These are phyloP conservation scores for Gossypium mustelinum DNA, from an alignment of 345 rosid genomes.

Conservation along the genomic window DNA sequence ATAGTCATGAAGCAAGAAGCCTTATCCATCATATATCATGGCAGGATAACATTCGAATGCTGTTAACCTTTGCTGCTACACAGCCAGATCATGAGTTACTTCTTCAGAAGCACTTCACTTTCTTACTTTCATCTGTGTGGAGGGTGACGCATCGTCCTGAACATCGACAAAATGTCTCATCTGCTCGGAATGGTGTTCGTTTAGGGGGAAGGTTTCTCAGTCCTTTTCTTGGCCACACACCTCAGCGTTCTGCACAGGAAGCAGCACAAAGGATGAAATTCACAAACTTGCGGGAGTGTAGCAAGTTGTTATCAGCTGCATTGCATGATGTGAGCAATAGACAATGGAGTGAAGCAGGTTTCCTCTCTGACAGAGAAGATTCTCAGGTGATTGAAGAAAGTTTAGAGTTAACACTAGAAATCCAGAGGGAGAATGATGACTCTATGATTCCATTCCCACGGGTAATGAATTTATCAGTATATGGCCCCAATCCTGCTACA, in stretches of 20 bases:
- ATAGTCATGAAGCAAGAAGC: neutral
- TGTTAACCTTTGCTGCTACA: constrained; percentile 66
- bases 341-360: constrained; percentile 31
- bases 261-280: constrained; percentile 47
- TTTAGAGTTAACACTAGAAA: constrained; percentile 70
- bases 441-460: constrained; percentile 46
- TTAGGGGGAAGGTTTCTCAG: constrained; percentile 43
- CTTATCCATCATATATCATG: constrained; percentile 26
- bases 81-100: constrained; percentile 84
- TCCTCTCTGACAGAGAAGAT: constrained; percentile 41
- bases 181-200: constrained; percentile 45
- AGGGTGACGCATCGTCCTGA: constrained; percentile 36
- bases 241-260: constrained; percentile 34
- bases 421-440: constrained; percentile 46
- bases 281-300: constrained; percentile 43
- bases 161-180: constrained; percentile 24
- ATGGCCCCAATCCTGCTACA: constrained; percentile 33
- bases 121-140: constrained; percentile 83
- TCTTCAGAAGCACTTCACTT: constrained; percentile 86
- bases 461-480: constrained; percentile 50
- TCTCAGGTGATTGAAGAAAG: constrained; percentile 33
- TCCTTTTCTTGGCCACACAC: constrained; percentile 34
- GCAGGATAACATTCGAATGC: constrained; percentile 80
- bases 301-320: constrained; percentile 62
- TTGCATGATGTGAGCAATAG: constrained; percentile 52